These are phyloP conservation scores for Erigeron philadelphicus DNA, from an alignment of 140 eudicot genomes.

Conservation along the genomic window DNA sequence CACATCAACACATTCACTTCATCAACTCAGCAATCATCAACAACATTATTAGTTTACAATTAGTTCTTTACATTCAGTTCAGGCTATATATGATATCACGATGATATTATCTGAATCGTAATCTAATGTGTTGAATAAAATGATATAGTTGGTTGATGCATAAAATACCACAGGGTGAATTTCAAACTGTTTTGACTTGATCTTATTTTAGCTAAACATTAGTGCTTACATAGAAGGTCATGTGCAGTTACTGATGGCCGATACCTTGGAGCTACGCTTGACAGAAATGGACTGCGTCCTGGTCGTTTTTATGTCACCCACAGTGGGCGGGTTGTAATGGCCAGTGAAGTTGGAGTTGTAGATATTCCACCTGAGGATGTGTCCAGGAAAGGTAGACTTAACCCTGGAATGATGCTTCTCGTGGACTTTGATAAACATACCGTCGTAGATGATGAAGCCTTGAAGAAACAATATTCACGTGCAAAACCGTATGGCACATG, in stretches of 20 bases:
- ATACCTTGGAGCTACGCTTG: conserved; percentile 97
- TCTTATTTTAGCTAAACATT: neutral
- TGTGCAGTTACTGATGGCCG: conserved; percentile 95
- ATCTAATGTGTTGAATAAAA: too few species aligned
- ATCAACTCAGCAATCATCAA: too few species aligned
- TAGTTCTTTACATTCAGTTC: too few species aligned
- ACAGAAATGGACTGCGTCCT: conserved; percentile 89
- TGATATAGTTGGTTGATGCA: too few species aligned
- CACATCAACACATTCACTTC: too few species aligned
- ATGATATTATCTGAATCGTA: too few species aligned
- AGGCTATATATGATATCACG: too few species aligned
- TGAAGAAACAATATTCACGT: conserved; percentile 77
- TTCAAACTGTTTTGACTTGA: too few species aligned
- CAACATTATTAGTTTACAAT: too few species aligned
- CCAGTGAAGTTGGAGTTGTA: conserved; percentile 99
- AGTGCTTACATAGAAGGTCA: conserved; percentile 22
- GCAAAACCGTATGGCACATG: conserved; percentile 83
- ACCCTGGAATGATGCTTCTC: conserved; percentile 99
- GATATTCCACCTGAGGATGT: conserved; percentile 98
- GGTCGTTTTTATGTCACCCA: conserved; percentile 93
- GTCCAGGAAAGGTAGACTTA: conserved; percentile 82
- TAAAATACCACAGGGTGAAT: too few species aligned
- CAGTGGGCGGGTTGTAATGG: conserved; percentile 96
- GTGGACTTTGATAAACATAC: conserved; percentile 93
- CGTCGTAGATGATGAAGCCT: conserved; percentile 95